Conservation (phyloP, 1,139 yeast genomes). For the Debaryomycetaceae sp. region DNA sequence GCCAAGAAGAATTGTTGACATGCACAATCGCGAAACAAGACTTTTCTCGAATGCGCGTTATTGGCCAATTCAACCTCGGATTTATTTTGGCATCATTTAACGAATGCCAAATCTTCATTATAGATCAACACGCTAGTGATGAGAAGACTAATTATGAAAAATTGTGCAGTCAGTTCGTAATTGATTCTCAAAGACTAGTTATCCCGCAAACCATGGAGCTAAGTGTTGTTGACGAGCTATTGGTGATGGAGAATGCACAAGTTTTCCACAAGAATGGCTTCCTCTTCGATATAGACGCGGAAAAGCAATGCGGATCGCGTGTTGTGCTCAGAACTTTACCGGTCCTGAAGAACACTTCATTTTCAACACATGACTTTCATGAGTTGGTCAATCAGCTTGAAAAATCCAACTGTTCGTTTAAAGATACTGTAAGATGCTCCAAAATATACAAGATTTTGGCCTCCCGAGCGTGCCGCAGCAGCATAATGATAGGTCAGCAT, state of each 20-base stretch:
- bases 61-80: slow-evolving; percentile 92
- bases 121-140: slow-evolving; percentile 97
- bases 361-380: slow-evolving; percentile 57
- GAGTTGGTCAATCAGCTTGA: slow-evolving; percentile 61
- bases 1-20: slow-evolving; percentile 44
- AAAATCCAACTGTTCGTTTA: slow-evolving; percentile 9
- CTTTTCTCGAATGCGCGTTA: slow-evolving; percentile 58
- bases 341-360: slow-evolving; percentile 55
- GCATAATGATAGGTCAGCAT: slow-evolving; percentile 87
- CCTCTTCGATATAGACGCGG: slow-evolving; percentile 35
- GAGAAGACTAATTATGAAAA: slow-evolving; percentile 85
- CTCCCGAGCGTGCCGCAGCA: slow-evolving; percentile 86
- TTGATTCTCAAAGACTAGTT: slow-evolving; percentile 56
- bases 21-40: slow-evolving; percentile 52
- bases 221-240: slow-evolving; percentile 67
- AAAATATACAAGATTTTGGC: slow-evolving; percentile 81
- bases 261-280: slow-evolving; percentile 73
- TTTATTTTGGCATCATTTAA: slow-evolving; percentile 58
- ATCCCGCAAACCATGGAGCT: slow-evolving; percentile 54
- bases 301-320: slow-evolving; percentile 41
- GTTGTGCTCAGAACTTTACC: slow-evolving; percentile 58
- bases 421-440: slow-evolving; percentile 47
- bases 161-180: slow-evolving; percentile 41
- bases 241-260: slow-evolving; percentile 46
- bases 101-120: slow-evolving; percentile 54